These are phyloP conservation scores for Insectozyma bohioensis DNA, from an alignment of 1,139 yeast genomes.

Conservation along the genomic window DNA sequence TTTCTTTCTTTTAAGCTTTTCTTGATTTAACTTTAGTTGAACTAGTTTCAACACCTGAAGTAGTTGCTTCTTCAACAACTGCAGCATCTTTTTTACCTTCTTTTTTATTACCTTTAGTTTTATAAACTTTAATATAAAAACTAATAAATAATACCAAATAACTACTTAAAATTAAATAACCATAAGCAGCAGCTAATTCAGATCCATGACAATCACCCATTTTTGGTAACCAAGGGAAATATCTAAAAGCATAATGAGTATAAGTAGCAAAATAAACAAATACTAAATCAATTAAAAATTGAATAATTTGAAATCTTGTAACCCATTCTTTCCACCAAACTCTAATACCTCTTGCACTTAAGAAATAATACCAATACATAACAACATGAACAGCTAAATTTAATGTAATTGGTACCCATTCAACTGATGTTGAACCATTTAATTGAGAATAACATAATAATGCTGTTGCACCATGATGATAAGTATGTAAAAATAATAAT, in stretches of 20 bases:
- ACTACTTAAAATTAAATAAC: constrained; percentile 85
- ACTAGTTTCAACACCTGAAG: constrained; percentile 8
- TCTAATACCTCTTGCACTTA: constrained; percentile 88
- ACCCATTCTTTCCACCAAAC: constrained; percentile 99
- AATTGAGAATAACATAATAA: constrained; percentile 92
- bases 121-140: constrained; percentile 88
- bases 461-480: constrained; percentile 99
- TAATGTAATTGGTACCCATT: constrained; percentile 91
- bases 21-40: constrained; percentile 40
- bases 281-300: constrained; percentile 83
- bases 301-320: constrained; percentile 92
- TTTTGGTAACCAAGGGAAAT: constrained; percentile 68
- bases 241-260: constrained; percentile 66
- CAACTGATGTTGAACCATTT: constrained; percentile 85
- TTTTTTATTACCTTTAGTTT: constrained; percentile 34
- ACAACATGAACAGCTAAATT: constrained; percentile 93
- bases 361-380: constrained; percentile 98
- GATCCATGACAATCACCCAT: constrained; percentile 90
- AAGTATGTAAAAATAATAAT: constrained; percentile 86
- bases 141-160: constrained; percentile 90
- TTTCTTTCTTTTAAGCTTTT: constrained; percentile 43
- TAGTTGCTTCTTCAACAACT: constrained; percentile 22
- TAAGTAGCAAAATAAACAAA: constrained; percentile 93
- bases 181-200: constrained; percentile 88
- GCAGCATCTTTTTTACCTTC: constrained; percentile 17